Percentiles rank a stretch among this genome's conserved stretches.
These are phyloP conservation scores for Bacidia rubella DNA, from an alignment of 495 filamentous ascomycete species.

Conservation along the genomic window DNA sequence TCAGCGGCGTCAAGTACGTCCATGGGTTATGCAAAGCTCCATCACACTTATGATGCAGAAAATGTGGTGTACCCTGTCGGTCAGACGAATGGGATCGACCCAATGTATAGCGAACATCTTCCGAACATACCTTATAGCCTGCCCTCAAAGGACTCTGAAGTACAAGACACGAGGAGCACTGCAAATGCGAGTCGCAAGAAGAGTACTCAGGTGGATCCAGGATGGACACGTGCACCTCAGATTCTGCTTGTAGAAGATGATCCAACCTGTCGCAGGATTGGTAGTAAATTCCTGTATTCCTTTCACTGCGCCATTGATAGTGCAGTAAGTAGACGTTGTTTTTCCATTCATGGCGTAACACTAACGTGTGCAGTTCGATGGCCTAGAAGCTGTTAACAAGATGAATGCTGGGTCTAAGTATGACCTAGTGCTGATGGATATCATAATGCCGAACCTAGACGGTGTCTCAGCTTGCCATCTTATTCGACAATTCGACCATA, in stretches of 20 bases:
- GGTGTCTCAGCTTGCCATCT: slow-evolving; percentile 89
- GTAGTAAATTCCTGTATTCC: slow-evolving; percentile 81
- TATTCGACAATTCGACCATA: slow-evolving; percentile 78
- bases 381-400: slow-evolving; percentile 85
- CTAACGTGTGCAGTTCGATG: slow-evolving; percentile 53
- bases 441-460: slow-evolving; percentile 95
- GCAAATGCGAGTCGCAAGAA: slow-evolving; percentile 50
- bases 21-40: slow-evolving; percentile 35
- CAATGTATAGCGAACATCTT: slow-evolving; percentile 86
- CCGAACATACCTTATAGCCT: slow-evolving; percentile 79
- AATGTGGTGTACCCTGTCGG: slow-evolving; percentile 84
- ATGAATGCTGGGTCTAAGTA: slow-evolving; percentile 71
- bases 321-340: slow-evolving; percentile 50
- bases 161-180: slow-evolving; percentile 33
- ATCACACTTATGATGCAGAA: slow-evolving; percentile 50
- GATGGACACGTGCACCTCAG: slow-evolving; percentile 69
- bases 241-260: slow-evolving; percentile 95
- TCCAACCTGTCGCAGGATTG: slow-evolving; percentile 83
- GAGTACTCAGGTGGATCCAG: slow-evolving; percentile 54
- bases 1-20: slow-evolving; percentile 37
- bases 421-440: slow-evolving; percentile 95
- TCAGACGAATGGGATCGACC: slow-evolving; percentile 80
- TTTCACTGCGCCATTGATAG: slow-evolving; percentile 83
- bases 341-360: background rate
- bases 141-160: slow-evolving; percentile 45